A percentile compares a stretch with the other conserved stretches of the same genome.
These are phyloP conservation scores for Aspergillus saccharolyticus DNA, from an alignment of 495 filamentous ascomycete species.

Conservation along the genomic window DNA sequence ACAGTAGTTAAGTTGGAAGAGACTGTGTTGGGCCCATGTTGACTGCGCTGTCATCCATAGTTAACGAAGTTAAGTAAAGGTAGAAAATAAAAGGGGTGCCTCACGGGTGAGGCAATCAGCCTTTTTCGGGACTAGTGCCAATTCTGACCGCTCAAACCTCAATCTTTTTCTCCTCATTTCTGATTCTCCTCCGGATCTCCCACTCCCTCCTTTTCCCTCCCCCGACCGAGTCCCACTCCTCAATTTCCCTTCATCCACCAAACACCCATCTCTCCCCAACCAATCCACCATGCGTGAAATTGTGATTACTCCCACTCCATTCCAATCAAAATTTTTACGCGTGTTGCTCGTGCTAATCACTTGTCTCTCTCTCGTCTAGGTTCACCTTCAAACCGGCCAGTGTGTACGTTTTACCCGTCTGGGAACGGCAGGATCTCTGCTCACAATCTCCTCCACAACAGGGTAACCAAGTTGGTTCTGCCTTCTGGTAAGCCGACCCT, in stretches of 20 bases:
- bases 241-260: no score
- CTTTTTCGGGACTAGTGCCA: no score
- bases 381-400: conserved; percentile 98
- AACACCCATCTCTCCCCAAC: background rate
- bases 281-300: background rate
- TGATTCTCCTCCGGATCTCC: background rate
- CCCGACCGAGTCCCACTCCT: background rate
- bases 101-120: no score
- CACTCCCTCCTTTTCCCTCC: background rate
- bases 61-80: no score
- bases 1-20: no score
- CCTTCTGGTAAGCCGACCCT: conserved; percentile 70
- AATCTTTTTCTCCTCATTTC: background rate
- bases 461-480: conserved; percentile 99
- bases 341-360: conserved; percentile 11
- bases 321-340: background rate
- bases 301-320: background rate
- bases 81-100: no score
- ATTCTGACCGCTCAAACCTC: background rate
- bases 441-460: conserved; percentile 37
- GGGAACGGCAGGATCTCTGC: background rate
- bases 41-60: no score
- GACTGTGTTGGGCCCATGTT: no score
- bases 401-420: conserved; percentile 59
- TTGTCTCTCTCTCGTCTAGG: conserved; percentile 52